A percentile compares a stretch with the other conserved stretches of the same genome.
phyloP scores from a whole-genome alignment of 2,329 filamentous ascomycete genomes.

The Arthrinium phaeospermum region DNA sequence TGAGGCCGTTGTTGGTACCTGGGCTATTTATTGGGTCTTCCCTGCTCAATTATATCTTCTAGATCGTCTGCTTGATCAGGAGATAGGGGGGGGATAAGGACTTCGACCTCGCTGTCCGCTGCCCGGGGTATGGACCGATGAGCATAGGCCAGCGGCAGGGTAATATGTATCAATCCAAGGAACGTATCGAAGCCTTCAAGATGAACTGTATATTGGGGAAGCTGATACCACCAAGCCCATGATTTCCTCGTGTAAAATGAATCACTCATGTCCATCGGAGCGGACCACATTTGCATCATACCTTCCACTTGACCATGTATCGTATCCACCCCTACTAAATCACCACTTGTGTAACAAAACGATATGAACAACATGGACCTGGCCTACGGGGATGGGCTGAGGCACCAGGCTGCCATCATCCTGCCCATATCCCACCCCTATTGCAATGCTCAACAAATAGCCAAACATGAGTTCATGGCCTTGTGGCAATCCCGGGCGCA shows the following conservation, averaged over 20 bases:
- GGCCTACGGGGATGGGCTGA: no score
- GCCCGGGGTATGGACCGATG: no score
- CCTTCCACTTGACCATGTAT: not conserved
- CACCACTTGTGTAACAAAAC: not conserved
- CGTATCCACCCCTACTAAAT: not conserved
- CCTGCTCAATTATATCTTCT: not conserved
- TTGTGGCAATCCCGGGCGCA: not conserved
- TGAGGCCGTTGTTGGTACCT: not conserved
- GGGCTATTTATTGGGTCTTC: not conserved
- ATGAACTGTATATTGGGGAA: not conserved
- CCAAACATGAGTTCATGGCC: not conserved
- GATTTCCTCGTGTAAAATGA: not conserved
- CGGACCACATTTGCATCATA: not conserved
- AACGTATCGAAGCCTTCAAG: not conserved
- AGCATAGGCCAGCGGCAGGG: no score
- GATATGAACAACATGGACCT: not conserved
- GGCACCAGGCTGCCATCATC: not conserved
- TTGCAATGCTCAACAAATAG: not conserved
- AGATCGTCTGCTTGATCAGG: not conserved
- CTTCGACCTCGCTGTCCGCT: not conserved
- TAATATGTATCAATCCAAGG: not conserved
- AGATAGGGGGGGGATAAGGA: not conserved
- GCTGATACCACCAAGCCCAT: not conserved
- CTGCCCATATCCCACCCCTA: not conserved
- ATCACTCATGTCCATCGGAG: not conserved